phyloP scores from a whole-genome alignment of 306 rosid species.

The Vicia faba region DNA sequence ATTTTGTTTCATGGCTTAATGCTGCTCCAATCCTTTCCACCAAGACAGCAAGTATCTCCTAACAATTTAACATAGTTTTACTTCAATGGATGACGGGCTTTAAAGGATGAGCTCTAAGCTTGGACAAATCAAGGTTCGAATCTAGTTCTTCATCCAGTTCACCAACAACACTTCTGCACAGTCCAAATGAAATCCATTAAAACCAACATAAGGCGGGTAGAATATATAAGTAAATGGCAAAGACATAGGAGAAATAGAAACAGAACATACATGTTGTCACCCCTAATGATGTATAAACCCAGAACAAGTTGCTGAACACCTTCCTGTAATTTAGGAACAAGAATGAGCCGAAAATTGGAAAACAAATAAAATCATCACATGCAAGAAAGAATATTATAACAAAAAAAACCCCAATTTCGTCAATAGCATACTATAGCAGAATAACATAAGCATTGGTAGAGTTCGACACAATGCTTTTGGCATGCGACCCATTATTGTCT shows the following conservation, averaged over 20 bases:
- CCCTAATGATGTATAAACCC: conserved; percentile 91
- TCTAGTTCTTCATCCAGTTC: conserved; percentile 94
- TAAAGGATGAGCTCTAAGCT: conserved; percentile 87
- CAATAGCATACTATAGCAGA: no score
- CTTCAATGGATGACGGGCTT: conserved; percentile 82
- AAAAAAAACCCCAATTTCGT: no score
- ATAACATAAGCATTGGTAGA: no score
- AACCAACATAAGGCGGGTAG: background rate
- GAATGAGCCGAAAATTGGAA: conserved; percentile 9
- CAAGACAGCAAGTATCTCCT: conserved; percentile 21
- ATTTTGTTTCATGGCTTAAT: conserved; percentile 16
- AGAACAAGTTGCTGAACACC: conserved; percentile 94
- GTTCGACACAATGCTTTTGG: no score
- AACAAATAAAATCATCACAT: background rate
- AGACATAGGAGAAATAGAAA: background rate
- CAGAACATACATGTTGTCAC: conserved; percentile 82
- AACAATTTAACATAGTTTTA: conserved; percentile 31
- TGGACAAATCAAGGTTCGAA: conserved; percentile 73
- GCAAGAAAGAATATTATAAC: conserved; percentile 13
- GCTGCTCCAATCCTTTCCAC: conserved; percentile 6
- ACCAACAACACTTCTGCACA: conserved; percentile 94
- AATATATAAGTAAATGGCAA: background rate
- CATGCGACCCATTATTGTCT: no score
- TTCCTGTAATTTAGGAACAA: conserved; percentile 62
- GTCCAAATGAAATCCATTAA: conserved; percentile 13